Evolutionary conservation across 2,329 filamentous ascomycete species (phyloP).

Genomic region (Domatiomyces catenatus): DNA sequence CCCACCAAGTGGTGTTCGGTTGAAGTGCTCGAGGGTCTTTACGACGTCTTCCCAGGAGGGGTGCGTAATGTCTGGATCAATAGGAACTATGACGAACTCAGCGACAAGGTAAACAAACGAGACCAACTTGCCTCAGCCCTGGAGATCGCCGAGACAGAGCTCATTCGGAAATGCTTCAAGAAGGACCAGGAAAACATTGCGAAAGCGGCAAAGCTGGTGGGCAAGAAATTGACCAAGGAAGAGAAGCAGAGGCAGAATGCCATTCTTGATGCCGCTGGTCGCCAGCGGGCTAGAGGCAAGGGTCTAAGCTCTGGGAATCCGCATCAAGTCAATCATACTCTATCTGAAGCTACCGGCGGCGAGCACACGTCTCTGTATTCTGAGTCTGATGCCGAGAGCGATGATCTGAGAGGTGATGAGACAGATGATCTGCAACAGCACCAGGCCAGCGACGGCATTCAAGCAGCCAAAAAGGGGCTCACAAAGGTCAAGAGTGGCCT

Average conservation of each 20-base stretch:
- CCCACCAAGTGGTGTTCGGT: slow-evolving; percentile 79
- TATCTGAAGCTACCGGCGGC: slow-evolving; percentile 30
- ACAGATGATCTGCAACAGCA: slow-evolving; percentile 6
- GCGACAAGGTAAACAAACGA: slow-evolving; percentile 67
- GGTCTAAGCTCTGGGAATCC: slow-evolving; percentile 43
- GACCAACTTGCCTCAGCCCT: slow-evolving; percentile 55
- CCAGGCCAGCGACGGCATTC: slow-evolving; percentile 29
- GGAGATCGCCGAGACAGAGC: slow-evolving; percentile 67
- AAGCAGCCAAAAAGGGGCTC: slow-evolving; percentile 35
- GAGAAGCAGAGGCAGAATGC: slow-evolving; percentile 32
- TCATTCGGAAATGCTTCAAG: slow-evolving; percentile 67
- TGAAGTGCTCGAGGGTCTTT: slow-evolving; percentile 66
- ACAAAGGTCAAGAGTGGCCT: slow-evolving; percentile 31
- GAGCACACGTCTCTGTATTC: slow-evolving; percentile 8
- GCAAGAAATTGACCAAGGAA: slow-evolving; percentile 27
- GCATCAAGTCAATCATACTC: slow-evolving; percentile 37
- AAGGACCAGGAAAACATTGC: slow-evolving; percentile 55
- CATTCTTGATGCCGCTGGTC: slow-evolving; percentile 34
- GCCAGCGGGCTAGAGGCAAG: slow-evolving; percentile 30
- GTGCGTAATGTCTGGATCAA: slow-evolving; percentile 96
- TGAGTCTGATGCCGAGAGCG: slow-evolving; percentile 19
- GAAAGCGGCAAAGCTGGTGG: slow-evolving; percentile 49
- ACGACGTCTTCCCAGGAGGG: slow-evolving; percentile 90
- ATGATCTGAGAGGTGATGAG: slow-evolving; percentile 9
- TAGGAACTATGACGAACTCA: slow-evolving; percentile 65